Evolutionary conservation across 306 rosid genomes (phyloP), one percentile per base, ranked within the genome.

Genomic region (Quercus rubra): DNA sequence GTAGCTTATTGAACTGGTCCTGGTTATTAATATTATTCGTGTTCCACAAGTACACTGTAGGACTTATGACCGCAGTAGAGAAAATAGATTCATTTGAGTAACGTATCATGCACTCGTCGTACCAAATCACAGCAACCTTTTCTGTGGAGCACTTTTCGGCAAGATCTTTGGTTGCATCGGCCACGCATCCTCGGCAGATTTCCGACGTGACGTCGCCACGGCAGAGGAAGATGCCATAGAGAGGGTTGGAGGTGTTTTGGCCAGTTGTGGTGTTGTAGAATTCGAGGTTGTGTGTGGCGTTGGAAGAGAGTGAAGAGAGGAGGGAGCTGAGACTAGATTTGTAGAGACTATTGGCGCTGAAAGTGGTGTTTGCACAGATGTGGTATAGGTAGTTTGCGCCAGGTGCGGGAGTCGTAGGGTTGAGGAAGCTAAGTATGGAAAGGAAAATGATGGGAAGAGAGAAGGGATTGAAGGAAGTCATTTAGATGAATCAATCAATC

Each of bases 161-260:
- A 3, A 54, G 28, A 0, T 67, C 69, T 23, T 21, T 30, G 1
- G 46, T 54, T 3, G 77, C 55, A 38, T 7, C 7, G 15, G 49
- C 6, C 1, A 82, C 73, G 75, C 82, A 85, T 10, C 30, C 9
- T n/a, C 6, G 27, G 38, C 84, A 85, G 23, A 6, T 9, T 6
- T 49, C 15, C n/a, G 73, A 4, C 27, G 61, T 17, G 49, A 71
- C 62, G n/a, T 82, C 86, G 10, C 82, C 82, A 1, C 82, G 86
- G 71, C 86, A 85, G 18, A 46, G 90, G 66, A 84, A 84, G 31
- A 83, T 74, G 28, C 92, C 90, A 58, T 77, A 82, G 49, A 85
- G 43, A 30, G 70, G 71, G 25, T 25, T 5, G 15, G 77, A 57
- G 58, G 71, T 3, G 59, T 33, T n/a, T 1, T 14, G 49, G 56